phyloP scores from a whole-genome alignment of 495 filamentous ascomycete genomes.

The Neurospora cerealis region DNA sequence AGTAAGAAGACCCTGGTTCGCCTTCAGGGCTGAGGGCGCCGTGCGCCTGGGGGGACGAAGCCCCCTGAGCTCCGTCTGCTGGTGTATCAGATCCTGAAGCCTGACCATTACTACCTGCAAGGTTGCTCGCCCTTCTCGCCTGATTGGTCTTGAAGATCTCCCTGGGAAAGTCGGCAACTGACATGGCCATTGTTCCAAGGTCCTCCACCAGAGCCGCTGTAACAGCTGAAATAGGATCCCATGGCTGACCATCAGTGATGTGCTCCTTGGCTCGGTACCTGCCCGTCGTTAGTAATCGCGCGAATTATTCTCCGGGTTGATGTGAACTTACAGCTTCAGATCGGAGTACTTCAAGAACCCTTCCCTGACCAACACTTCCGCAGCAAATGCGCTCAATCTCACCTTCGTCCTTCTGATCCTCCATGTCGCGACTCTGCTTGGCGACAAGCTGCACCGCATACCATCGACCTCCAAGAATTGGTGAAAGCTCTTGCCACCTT shows the following conservation, averaged over 20 bases:
- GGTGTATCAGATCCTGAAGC: conserved; percentile 4
- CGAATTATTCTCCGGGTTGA: neutral
- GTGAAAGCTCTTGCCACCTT: conserved; percentile 61
- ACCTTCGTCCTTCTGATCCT: conserved; percentile 52
- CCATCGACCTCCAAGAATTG: conserved; percentile 49
- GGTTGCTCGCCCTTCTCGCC: neutral
- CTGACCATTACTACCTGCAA: neutral
- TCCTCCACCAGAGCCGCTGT: conserved; percentile 68
- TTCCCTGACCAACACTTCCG: conserved; percentile 51
- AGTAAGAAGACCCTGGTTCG: neutral
- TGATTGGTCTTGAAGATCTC: conserved; percentile 46
- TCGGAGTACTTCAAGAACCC: conserved; percentile 52
- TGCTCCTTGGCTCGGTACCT: conserved; percentile 61
- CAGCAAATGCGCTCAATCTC: conserved; percentile 59
- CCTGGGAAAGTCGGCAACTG: conserved; percentile 69
- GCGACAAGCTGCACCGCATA: conserved; percentile 55
- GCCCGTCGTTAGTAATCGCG: conserved; percentile 9
- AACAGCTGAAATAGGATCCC: conserved; percentile 61
- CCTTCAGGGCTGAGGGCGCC: neutral
- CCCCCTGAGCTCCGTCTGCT: neutral
- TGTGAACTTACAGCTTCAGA: conserved; percentile 51
- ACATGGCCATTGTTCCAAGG: conserved; percentile 64
- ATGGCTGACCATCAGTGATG: conserved; percentile 60
- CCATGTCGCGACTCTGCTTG: conserved; percentile 60
- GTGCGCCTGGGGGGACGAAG: neutral